Evolutionary conservation across 176 grass and related monocot species (phyloP), one percentile per base, ranked within the genome.

Genomic region (Oryza meridionalis): DNA sequence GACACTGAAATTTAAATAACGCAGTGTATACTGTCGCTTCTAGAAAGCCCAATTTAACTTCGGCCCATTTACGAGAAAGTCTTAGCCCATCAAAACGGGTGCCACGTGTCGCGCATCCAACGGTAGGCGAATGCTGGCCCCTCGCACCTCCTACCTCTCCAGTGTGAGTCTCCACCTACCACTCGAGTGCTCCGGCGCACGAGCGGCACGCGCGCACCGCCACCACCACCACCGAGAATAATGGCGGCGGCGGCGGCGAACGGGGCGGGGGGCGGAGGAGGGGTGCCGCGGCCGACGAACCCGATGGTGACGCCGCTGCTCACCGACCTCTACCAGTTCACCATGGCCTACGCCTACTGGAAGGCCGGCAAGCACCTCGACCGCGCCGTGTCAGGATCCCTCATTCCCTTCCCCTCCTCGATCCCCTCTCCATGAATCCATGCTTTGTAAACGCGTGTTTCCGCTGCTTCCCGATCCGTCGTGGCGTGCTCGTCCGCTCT

Each of bases 271-370:
- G 69, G 26, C 69, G 59, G 65, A 43, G 65, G 45, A 44, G 33
- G 67, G 70, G 78, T 81, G 76, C 92, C 85, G 80, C 85, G 46
- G 11, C 83, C 94, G 61, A 98, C 95, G 31, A 90, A 95, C 81
- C 92, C 96, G 82, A 98, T 98, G 88, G 96, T 95, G 43, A 92
- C 96, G 77, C 96, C 96, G 29, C 82, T 98, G 77, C 87, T 98
- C 73, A 91, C 95, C 72, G 95, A 98, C 75, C 92, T 98, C 65
- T 98, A 98, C 92, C 95, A 98, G 87, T 98, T 95, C 90, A 93
- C 92, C 89, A 98, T 98, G 96, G 92, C 96, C 63, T 98, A 98
- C 90, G 92, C 96, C 65, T 95, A 95, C 88, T 95, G 96, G 96
- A 98, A 98, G 78, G 91, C 96, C 66, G 92, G 87, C 55, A 98